Base-by-base conservation (phyloP, 2,329 filamentous ascomycete species). In the Lecanicillium sp. region DNA sequence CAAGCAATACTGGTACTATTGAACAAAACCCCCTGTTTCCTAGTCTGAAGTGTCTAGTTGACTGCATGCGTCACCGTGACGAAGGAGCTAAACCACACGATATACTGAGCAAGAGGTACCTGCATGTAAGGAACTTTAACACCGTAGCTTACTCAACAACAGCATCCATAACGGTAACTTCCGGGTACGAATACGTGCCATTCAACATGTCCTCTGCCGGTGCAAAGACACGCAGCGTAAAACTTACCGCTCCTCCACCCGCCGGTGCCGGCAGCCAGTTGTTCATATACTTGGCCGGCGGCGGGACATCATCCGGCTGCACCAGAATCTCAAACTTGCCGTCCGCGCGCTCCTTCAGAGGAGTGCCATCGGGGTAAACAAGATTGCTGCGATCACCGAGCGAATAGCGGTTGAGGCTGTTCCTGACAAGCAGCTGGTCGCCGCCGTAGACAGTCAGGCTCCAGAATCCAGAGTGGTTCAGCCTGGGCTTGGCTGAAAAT, bases 401-500 rank as follows among this genome's bases (percentile, higher is more conserved):
- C 3, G 46, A 42, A 35, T 54, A 57, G 4, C 42, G 40, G 20
- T 50, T 31, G 18, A 49, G 30, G 1, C 34, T n/a, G 37, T 58
- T 57, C 4, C 37, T 15, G 20, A 57, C 45, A 4, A 59, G 45
- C 14, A 44, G 48, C 17, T 47, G 40, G 4, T 47, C 35, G 9
- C 30, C 29, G 44, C 51, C 43, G 34, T 59, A 56, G 13, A 46
- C 42, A 1, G 51, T 50, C 37, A 57, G 9, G 41, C 50, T 53
- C 53, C 54, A 56, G 41, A 56, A 58, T 9, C 43, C 41, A 14
- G 37, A 18, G 4, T 22, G 6, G 7, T 32, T 17, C 20, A 43
- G 33, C n/a, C 32, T 27, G 2, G 46, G 42, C 31, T 42, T 49
- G 2, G 29, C 33, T 2, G 41, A 37, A 22, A 49, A 48, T 4